Conservation (phyloP, 2,329 filamentous ascomycete species). For the Pseudogymnoascus sp. region DNA sequence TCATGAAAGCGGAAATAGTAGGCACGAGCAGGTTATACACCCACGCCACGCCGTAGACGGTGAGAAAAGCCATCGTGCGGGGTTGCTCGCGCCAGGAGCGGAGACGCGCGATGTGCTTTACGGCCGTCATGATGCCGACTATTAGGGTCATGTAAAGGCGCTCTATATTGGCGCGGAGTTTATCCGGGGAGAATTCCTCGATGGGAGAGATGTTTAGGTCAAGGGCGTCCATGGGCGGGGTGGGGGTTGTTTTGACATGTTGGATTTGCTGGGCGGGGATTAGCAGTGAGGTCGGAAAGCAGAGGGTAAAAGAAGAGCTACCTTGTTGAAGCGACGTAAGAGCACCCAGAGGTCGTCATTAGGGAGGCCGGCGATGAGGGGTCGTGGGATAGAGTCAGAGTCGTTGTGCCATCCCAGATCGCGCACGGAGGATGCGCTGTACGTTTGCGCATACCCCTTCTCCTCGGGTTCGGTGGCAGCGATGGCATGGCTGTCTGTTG, state of each 20-base stretch:
- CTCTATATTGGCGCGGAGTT: conserved; percentile 68
- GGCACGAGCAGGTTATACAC: conserved; percentile 62
- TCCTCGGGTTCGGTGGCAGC: conserved; percentile 33
- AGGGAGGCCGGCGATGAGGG: conserved; percentile 48
- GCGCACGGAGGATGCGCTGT: conserved; percentile 34
- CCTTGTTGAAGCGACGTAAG: conserved; percentile 56
- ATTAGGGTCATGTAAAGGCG: conserved; percentile 73
- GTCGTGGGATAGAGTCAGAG: conserved; percentile 38
- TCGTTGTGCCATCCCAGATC: conserved; percentile 50
- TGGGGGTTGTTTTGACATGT: conserved; percentile 56
- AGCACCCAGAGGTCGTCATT: conserved; percentile 60
- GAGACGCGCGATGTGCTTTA: conserved; percentile 67
- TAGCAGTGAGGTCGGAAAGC: conserved; percentile 17
- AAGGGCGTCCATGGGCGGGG: conserved; percentile 53
- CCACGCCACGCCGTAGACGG: conserved; percentile 57
- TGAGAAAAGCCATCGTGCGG: conserved; percentile 55
- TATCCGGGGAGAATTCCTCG: conserved; percentile 78
- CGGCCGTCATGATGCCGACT: conserved; percentile 53
- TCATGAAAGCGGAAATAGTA: conserved; percentile 45
- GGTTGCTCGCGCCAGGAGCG: conserved; percentile 70
- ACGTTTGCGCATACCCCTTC: conserved; percentile 32
- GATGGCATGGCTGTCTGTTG: conserved; percentile 34
- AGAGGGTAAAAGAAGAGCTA: conserved; percentile 18
- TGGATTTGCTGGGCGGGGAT: conserved; percentile 40
- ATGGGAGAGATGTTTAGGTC: conserved; percentile 76